A percentile compares a stretch with the other conserved stretches of the same genome.
phyloP scores from a whole-genome alignment of 495 filamentous ascomycete species.

The Pyrenula aspistea region DNA sequence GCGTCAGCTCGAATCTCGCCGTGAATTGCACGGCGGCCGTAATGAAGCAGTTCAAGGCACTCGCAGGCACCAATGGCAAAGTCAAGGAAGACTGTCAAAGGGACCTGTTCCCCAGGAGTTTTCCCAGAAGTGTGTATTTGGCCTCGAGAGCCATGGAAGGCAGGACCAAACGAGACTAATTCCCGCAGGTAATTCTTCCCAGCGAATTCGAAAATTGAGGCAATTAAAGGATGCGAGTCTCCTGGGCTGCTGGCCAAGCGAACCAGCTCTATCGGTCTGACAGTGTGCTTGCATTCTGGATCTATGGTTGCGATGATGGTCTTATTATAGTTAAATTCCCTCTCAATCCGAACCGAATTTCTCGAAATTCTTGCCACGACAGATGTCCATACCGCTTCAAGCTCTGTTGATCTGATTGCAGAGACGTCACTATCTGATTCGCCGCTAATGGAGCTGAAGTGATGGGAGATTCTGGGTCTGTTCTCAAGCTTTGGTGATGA shows the following conservation, averaged over 20 bases:
- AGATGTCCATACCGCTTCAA: conserved; percentile 29
- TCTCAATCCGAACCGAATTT: conserved; percentile 68
- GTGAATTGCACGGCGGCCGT: conserved; percentile 70
- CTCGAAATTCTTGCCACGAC: conserved; percentile 71
- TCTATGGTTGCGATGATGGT: conserved; percentile 58
- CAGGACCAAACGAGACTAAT: conserved; percentile 64
- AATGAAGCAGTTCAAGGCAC: conserved; percentile 76
- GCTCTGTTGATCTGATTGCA: conserved; percentile 20
- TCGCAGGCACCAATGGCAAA: conserved; percentile 80
- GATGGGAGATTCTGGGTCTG: conserved; percentile 21
- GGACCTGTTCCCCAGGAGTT: conserved; percentile 44
- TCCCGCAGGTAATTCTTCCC: conserved; percentile 61
- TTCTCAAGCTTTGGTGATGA: conserved; percentile 33
- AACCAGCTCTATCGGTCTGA: conserved; percentile 61
- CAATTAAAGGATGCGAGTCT: conserved; percentile 52
- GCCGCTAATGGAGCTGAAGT: conserved; percentile 31
- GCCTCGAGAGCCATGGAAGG: conserved; percentile 46
- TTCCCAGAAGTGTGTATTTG: conserved; percentile 35
- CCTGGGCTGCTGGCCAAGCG: conserved; percentile 50
- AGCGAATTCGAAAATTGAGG: conserved; percentile 67
- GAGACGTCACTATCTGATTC: conserved; percentile 38
- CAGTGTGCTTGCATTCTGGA: conserved; percentile 59
- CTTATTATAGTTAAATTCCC: conserved; percentile 70
- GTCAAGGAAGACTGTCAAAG: conserved; percentile 64
- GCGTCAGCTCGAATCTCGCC: conserved; percentile 81